Conservation (phyloP, 2,329 filamentous ascomycete species). For the Penicillium sp. region DNA sequence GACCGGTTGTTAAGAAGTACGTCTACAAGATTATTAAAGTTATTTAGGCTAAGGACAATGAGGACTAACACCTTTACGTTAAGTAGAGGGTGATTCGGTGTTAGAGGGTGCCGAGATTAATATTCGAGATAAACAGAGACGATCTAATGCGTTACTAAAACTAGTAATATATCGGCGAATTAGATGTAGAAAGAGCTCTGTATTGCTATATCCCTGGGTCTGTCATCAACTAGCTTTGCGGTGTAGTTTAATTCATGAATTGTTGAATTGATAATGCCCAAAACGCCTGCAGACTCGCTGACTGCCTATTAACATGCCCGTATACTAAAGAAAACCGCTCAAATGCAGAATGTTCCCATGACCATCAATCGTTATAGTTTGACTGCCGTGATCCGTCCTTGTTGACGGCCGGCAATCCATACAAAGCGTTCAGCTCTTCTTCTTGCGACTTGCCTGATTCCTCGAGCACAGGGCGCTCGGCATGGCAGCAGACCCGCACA, state of each 20-base stretch:
- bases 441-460: slow-evolving; percentile 52
- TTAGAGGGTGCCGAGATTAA: too few relatives aligned
- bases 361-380: slow-evolving; percentile 56
- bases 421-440: slow-evolving; percentile 50
- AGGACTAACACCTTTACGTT: too few relatives aligned
- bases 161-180: too few relatives aligned
- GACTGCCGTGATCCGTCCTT: slow-evolving; percentile 57
- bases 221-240: not conserved
- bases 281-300: not conserved
- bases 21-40: too few relatives aligned
- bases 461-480: slow-evolving; percentile 48
- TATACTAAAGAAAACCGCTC: not conserved
- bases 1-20: too few relatives aligned
- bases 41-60: too few relatives aligned
- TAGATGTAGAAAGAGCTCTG: too few relatives aligned
- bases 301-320: not conserved
- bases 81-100: too few relatives aligned
- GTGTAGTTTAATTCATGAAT: not conserved
- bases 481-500: slow-evolving; percentile 49
- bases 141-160: too few relatives aligned
- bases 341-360: not conserved
- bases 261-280: not conserved
- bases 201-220: too few relatives aligned
- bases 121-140: too few relatives aligned
- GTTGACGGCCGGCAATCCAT: slow-evolving; percentile 52